Base-by-base conservation (phyloP, 2,329 filamentous ascomycete genomes). In the Pseudogymnoascus destructans region DNA sequence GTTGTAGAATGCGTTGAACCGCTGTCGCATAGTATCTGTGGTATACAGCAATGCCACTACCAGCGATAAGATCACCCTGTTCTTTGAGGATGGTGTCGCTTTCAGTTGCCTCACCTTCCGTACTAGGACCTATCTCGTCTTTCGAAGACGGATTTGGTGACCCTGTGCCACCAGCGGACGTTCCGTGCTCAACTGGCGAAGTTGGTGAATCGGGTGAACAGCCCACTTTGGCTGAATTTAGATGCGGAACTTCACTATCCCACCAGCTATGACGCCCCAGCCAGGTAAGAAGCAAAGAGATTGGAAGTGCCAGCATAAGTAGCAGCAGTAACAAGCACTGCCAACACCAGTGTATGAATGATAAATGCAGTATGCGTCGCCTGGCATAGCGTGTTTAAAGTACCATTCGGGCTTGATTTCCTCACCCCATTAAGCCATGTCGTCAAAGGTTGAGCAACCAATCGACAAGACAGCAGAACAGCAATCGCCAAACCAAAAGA, bases 241-340 rank as follows among this genome's bases (percentile, higher is more conserved):
- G 11, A 54, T 59, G 52, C 23, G 55, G 38, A 54, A 61, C 38
- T n/a, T 62, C 57, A 10, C 38, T 61, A 52, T 80, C 77, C 79
- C 80, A 83, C 81, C 81, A 86, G 57, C 77, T 79, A 10, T 3
- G 71, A 67, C 0, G 79, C 76, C 1, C 83, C 82, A 0, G 83
- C 77, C 13, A 85, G 72, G 69, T 85, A 86, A 0, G 82, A 79
- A 4, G 80, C 79, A 58, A 86, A 78, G 0, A 86, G 69, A 46
- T 77, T 78, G 0, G 82, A 85, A 0, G 82, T 82, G 0, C 81
- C 82, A 1, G 81, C 78, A 67, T 81, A 86, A 10, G 73, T 77
- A 0, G 80, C 75, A 0, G 69, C 77, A 0, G 75, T 66, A 0
- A 85, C 71, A 3, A 78, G 64, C 0, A 67, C 75, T 0, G 83